A percentile compares a stretch with the other conserved stretches of the same genome.
These are phyloP conservation scores for Arthrobotrys entomopaga DNA, from an alignment of 2,329 filamentous ascomycete species.

Conservation along the genomic window DNA sequence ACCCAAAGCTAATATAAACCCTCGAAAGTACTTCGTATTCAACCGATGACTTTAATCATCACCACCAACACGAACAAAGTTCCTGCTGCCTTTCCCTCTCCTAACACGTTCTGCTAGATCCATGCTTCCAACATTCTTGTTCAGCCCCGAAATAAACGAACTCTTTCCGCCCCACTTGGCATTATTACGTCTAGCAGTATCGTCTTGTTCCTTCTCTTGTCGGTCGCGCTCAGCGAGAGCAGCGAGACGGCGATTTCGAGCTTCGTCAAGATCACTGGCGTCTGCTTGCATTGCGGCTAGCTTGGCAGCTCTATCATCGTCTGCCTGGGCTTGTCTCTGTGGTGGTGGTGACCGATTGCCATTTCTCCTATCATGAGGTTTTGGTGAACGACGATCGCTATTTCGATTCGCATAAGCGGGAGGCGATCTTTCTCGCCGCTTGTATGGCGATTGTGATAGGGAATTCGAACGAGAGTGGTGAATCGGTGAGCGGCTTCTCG, in stretches of 20 bases:
- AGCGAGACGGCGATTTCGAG: conserved; percentile 74
- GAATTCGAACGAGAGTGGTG: conserved; percentile 39
- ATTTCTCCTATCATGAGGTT: conserved; percentile 56
- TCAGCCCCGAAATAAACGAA: conserved; percentile 72
- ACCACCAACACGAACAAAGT: conserved; percentile 51
- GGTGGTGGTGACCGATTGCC: conserved; percentile 52
- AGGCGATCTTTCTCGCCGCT: conserved; percentile 56
- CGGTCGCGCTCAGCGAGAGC: conserved; percentile 74
- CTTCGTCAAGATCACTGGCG: conserved; percentile 75
- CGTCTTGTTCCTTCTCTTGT: conserved; percentile 73
- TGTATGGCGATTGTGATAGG: conserved; percentile 29
- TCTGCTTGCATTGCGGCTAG: conserved; percentile 78
- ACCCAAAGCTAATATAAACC: no score
- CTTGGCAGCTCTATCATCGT: conserved; percentile 73
- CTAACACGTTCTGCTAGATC: conserved; percentile 63
- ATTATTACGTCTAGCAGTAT: conserved; percentile 70
- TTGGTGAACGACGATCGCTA: conserved; percentile 52
- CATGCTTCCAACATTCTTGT: conserved; percentile 67
- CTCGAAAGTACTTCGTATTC: background rate
- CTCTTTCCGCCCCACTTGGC: conserved; percentile 72
- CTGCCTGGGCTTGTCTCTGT: conserved; percentile 56
- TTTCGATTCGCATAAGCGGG: conserved; percentile 52
- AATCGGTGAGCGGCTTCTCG: conserved; percentile 34
- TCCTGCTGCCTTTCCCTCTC: conserved; percentile 59
- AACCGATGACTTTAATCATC: conserved; percentile 18